Conservation (phyloP, 2,329 filamentous ascomycete genomes). For the Harringtonia lauricola region DNA sequence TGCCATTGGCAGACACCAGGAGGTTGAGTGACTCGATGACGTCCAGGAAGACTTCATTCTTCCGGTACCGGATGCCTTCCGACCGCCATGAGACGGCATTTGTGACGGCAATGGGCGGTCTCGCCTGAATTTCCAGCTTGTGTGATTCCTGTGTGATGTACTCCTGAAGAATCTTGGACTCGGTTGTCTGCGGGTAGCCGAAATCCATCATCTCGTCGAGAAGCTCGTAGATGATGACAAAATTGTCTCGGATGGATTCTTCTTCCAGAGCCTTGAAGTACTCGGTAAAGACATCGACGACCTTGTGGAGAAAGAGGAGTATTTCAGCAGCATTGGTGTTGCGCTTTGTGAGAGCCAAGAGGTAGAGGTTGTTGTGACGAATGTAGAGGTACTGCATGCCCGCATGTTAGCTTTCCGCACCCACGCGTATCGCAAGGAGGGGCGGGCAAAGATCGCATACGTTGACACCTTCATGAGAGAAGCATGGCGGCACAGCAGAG, state of each 20-base stretch:
- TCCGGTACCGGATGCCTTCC: conserved; percentile 94
- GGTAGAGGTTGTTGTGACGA: conserved; percentile 96
- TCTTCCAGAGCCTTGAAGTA: conserved; percentile 99
- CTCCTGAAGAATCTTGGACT: conserved; percentile 96
- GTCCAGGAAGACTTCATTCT: conserved; percentile 98
- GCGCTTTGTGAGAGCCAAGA: conserved; percentile 93
- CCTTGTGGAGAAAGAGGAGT: conserved; percentile 91
- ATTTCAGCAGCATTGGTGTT: conserved; percentile 99
- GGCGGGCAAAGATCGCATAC: conserved; percentile 29
- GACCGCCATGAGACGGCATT: conserved; percentile 98
- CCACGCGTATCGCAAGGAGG: background rate
- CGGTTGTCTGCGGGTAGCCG: conserved; percentile 96
- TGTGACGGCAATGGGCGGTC: conserved; percentile 93
- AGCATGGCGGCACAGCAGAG: conserved; percentile 92
- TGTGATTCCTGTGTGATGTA: conserved; percentile 99
- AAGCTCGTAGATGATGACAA: conserved; percentile 97
- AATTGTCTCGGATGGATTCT: conserved; percentile 98
- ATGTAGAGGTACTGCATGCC: conserved; percentile 89
- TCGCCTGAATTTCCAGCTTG: conserved; percentile 92
- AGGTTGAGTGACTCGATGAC: conserved; percentile 95
- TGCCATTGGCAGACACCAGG: conserved; percentile 86
- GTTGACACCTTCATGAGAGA: conserved; percentile 98
- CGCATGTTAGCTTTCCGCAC: background rate
- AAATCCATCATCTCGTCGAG: conserved; percentile 99
- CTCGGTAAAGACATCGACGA: conserved; percentile 98